Percentiles rank a stretch among this genome's conserved stretches.
These are phyloP conservation scores for Colletotrichum magnum DNA, from an alignment of 2,329 filamentous ascomycete genomes.

Conservation along the genomic window DNA sequence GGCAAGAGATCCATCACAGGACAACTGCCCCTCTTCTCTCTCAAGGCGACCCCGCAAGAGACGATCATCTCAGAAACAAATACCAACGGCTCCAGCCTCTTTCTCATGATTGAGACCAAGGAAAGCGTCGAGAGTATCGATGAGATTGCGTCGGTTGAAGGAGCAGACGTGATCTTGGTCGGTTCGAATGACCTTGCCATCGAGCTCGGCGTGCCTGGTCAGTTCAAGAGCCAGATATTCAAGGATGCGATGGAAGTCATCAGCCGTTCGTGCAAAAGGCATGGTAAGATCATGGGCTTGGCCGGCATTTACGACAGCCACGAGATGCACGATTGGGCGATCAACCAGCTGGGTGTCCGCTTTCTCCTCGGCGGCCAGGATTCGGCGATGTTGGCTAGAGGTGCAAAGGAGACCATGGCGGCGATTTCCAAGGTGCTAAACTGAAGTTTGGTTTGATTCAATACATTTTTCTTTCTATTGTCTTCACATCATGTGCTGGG, in stretches of 20 bases:
- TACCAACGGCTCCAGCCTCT: conserved; percentile 43
- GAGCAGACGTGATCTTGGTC: conserved; percentile 50
- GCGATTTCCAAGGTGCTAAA: conserved; percentile 4
- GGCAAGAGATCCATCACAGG: conserved; percentile 46
- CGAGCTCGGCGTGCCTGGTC: conserved; percentile 44
- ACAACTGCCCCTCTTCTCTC: conserved; percentile 44
- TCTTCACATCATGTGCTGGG: too few relatives aligned
- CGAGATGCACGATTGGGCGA: conserved; percentile 41
- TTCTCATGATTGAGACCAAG: conserved; percentile 48
- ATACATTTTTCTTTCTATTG: too few relatives aligned
- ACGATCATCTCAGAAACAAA: conserved; percentile 45
- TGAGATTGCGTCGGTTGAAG: conserved; percentile 48
- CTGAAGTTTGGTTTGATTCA: neutral
- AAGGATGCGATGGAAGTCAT: conserved; percentile 40
- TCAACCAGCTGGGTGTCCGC: conserved; percentile 40
- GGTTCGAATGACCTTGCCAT: conserved; percentile 50
- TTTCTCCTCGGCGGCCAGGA: conserved; percentile 43
- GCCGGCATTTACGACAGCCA: conserved; percentile 44
- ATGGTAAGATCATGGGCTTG: conserved; percentile 45
- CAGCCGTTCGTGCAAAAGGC: conserved; percentile 40
- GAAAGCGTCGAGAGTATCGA: conserved; percentile 46
- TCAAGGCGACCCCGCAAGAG: conserved; percentile 43
- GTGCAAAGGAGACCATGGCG: conserved; percentile 14
- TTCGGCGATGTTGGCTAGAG: conserved; percentile 34
- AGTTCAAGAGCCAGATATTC: conserved; percentile 43